phyloP scores from a whole-genome alignment of 176 grass and related monocot genomes.

The Bothriochloa decipiens region DNA sequence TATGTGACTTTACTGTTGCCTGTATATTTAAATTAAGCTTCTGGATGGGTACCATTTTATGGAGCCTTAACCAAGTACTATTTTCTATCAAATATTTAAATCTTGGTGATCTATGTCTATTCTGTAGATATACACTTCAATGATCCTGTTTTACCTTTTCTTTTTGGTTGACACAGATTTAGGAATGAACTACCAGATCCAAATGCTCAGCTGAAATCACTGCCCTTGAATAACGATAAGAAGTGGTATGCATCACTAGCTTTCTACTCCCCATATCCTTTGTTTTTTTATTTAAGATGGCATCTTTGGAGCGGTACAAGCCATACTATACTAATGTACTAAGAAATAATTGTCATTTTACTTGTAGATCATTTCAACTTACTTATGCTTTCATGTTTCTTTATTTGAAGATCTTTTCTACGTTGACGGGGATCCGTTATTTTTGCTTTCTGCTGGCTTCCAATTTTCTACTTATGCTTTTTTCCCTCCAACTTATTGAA shows the following conservation, averaged over 20 bases:
- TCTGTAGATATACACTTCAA: too few species aligned
- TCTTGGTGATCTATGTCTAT: too few species aligned
- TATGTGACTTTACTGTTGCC: too few species aligned
- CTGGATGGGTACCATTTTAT: too few species aligned
- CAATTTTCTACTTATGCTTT: neutral
- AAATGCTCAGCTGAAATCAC: slow-evolving; percentile 74
- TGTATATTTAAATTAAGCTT: too few species aligned
- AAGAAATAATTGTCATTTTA: neutral
- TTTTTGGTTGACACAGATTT: too few species aligned
- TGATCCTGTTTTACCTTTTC: too few species aligned
- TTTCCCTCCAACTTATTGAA: too few species aligned
- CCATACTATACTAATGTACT: slow-evolving; percentile 13
- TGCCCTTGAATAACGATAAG: slow-evolving; percentile 88
- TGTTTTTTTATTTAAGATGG: neutral
- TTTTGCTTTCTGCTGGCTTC: neutral
- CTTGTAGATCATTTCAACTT: neutral
- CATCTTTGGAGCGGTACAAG: neutral
- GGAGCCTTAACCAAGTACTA: too few species aligned
- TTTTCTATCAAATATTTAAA: too few species aligned
- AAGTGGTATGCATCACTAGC: slow-evolving; percentile 53
- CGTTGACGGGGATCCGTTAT: too few species aligned
- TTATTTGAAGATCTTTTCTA: neutral
- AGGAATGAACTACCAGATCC: slow-evolving; percentile 50
- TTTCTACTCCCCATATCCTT: slow-evolving; percentile 11
- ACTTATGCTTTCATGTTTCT: neutral